Evolutionary conservation across 148 eudicot species (phyloP).

Genomic region (Tetragonia tetragonoides): DNA sequence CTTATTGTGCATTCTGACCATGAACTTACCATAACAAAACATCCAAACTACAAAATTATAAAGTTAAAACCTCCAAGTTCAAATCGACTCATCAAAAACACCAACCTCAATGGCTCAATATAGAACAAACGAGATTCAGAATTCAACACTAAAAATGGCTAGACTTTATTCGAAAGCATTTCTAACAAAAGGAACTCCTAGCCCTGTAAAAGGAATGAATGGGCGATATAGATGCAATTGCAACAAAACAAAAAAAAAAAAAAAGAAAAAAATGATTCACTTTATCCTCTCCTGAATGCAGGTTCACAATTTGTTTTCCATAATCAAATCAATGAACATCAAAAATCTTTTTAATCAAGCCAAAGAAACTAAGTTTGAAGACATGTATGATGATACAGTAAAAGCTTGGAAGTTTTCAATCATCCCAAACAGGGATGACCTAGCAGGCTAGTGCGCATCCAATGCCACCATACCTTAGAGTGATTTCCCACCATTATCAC

Average conservation of each 20-base stretch:
- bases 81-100: neutral
- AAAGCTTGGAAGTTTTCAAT: neutral
- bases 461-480: neutral
- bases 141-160: neutral
- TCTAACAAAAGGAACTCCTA: neutral
- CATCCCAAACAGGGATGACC: neutral
- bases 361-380: neutral
- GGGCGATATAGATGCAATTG: neutral
- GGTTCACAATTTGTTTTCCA: neutral
- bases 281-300: neutral
- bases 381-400: neutral
- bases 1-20: neutral
- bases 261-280: neutral
- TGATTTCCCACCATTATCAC: neutral
- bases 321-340: too few species aligned
- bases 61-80: neutral
- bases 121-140: neutral
- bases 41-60: neutral
- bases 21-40: neutral
- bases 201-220: neutral
- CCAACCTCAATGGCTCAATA: neutral
- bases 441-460: neutral
- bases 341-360: neutral
- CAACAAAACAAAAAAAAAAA: too few species aligned
- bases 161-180: neutral